Evolutionary conservation across 1,139 yeast species (phyloP), one percentile per base, ranked within the genome.

Genomic region (Blastobotrys raffinosifermentans): DNA sequence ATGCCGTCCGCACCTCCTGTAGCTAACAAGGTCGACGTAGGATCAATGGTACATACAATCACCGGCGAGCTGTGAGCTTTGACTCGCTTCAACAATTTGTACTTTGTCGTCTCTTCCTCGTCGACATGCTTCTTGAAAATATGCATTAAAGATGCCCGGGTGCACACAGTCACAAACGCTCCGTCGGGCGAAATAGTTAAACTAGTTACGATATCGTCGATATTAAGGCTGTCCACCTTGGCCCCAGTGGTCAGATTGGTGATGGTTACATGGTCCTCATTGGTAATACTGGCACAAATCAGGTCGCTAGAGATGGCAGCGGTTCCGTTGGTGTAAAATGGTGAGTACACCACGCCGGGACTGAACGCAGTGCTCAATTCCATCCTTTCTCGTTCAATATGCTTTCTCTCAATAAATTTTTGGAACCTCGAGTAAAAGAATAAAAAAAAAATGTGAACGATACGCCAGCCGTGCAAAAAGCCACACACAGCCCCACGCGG

Each of bases 1-100:
- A 78, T 75, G 35, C 98, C 97, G 58, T 93, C 98, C 0, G 96
- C 83, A 33, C 95, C 91, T 34, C 99, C 99, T 53, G 93, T 80
- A 25, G 96, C 94, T 54, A 89, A 76, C 35, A 91, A 67, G 3
- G 94, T 76, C 11, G 95, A 82, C 0, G 96, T 86, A 4, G 75
- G 60, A 58, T 91, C 98, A 21, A 75, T 75, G 10, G 80, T 70
- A 40, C 87, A 73, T 14, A 86, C 80, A 58, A 84, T 84, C 1
- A 85, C 83, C 1, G 97, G 96, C 1, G 96, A 58, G 70, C 83
- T 58, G 64, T 66, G 58, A 69, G 70, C 56, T 61, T 64, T 44
- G 67, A 74, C 32, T 58, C 60, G 34, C 54, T 67, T 43, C 40
- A 58, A 18, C 55, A 55, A 46, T 50, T 55, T 43, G 27, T 39